A percentile compares a stretch with the other conserved stretches of the same genome.
phyloP scores from a whole-genome alignment of 495 filamentous ascomycete genomes.

The Emericellopsis terricola region DNA sequence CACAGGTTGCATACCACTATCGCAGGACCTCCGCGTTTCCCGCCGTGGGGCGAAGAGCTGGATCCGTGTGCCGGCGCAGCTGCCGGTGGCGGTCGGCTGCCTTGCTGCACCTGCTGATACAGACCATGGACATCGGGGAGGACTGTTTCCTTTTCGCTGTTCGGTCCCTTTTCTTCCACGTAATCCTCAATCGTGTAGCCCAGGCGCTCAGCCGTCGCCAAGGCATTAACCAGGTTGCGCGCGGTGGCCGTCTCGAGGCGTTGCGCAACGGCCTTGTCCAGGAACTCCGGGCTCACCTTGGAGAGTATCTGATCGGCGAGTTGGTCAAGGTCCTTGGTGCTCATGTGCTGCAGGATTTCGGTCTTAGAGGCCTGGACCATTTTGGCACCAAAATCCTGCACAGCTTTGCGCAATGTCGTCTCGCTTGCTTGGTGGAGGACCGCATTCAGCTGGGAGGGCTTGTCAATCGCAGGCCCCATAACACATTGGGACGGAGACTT shows the following conservation, averaged over 20 bases:
- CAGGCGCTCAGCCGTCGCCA: conserved; percentile 29
- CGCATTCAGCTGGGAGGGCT: conserved; percentile 20
- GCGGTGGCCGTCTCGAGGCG: conserved; percentile 29
- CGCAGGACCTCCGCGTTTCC: no score
- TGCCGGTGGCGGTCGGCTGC: conserved; percentile 1
- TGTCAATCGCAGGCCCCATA: no score
- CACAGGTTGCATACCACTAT: no score
- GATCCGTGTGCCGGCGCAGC: not conserved
- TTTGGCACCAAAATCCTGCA: conserved; percentile 25
- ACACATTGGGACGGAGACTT: no score
- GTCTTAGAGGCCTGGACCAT: conserved; percentile 21
- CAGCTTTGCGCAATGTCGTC: conserved; percentile 17
- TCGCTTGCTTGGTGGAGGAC: conserved; percentile 23
- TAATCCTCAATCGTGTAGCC: conserved; percentile 26
- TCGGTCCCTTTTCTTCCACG: conserved; percentile 17
- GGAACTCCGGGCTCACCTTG: conserved; percentile 25
- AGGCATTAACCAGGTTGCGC: conserved; percentile 26
- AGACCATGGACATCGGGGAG: no score
- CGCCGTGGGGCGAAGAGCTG: no score
- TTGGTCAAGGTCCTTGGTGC: conserved; percentile 16
- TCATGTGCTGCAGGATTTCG: conserved; percentile 21
- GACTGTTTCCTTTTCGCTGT: no score
- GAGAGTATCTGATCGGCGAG: conserved; percentile 18
- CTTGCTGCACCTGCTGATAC: not conserved
- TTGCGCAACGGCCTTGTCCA: conserved; percentile 25